Evolutionary conservation across 1,139 yeast species (phyloP).

Genomic region (Saccharomyces hybrid): DNA sequence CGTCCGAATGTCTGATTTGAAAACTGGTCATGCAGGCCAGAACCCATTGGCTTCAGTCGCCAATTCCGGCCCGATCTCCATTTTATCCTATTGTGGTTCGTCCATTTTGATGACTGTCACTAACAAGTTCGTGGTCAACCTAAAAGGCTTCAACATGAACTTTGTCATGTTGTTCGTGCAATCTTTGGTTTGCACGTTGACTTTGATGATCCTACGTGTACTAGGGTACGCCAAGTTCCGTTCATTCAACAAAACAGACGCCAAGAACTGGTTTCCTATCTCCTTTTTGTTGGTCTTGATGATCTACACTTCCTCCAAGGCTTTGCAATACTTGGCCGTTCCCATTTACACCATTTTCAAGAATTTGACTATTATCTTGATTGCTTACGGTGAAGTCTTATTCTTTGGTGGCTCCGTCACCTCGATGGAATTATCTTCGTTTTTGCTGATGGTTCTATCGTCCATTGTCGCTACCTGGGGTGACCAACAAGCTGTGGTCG

Average conservation of each 20-base stretch:
- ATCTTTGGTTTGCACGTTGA: conserved; percentile 69
- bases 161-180: conserved; percentile 79
- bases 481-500: conserved; percentile 43
- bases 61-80: conserved; percentile 82
- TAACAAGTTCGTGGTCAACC: conserved; percentile 86
- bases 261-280: conserved; percentile 92
- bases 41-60: conserved; percentile 38
- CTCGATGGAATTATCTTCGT: conserved; percentile 81
- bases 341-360: conserved; percentile 97
- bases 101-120: conserved; percentile 97
- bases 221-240: conserved; percentile 78
- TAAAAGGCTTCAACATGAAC: conserved; percentile 77
- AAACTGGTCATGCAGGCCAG: conserved; percentile 18
- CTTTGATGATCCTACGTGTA: conserved; percentile 63
- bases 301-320: conserved; percentile 96
- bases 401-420: conserved; percentile 96
- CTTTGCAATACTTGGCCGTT: conserved; percentile 79
- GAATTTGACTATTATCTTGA: conserved; percentile 89
- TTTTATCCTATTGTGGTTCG: conserved; percentile 78
- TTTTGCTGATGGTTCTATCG: conserved; percentile 83
- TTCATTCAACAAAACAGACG: conserved; percentile 77
- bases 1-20: conserved; percentile 27
- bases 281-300: conserved; percentile 80
- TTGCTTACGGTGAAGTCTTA: conserved; percentile 95
- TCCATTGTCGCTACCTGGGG: conserved; percentile 92